These are phyloP conservation scores for Pseudophaeomoniella oleicola DNA, from an alignment of 2,329 filamentous ascomycete genomes.

Conservation along the genomic window DNA sequence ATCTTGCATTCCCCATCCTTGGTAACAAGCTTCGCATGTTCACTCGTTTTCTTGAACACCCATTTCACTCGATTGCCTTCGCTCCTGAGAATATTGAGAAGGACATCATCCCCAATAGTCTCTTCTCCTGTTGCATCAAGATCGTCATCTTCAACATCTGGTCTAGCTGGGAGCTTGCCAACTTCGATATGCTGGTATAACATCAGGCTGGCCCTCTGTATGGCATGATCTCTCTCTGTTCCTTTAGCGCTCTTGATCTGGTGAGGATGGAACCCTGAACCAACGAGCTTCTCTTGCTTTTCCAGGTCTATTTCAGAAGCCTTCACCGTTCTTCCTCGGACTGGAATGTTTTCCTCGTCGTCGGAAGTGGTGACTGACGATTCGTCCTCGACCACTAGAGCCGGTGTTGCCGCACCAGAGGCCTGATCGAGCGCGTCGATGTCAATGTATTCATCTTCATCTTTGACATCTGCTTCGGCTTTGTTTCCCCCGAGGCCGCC, in stretches of 20 bases:
- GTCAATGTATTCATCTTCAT: slow-evolving; percentile 1
- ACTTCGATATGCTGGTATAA: not conserved
- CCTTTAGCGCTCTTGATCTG: not conserved
- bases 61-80: not conserved
- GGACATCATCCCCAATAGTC: not conserved
- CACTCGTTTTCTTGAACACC: slow-evolving; percentile 1
- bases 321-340: slow-evolving; percentile 17
- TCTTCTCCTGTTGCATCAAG: not conserved
- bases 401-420: not conserved
- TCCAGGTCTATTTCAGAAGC: slow-evolving; percentile 24
- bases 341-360: slow-evolving; percentile 6
- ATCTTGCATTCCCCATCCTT: no score
- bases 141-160: not conserved
- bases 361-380: slow-evolving; percentile 2
- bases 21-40: no score
- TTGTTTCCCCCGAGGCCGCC: slow-evolving; percentile 33
- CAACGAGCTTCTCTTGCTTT: slow-evolving; percentile 14
- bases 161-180: not conserved
- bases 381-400: not conserved
- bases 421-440: slow-evolving; percentile 1
- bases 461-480: not conserved
- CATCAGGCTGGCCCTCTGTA: not conserved
- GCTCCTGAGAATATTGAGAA: not conserved
- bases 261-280: not conserved
- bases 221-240: not conserved